Evolutionary conservation across 2,329 filamentous ascomycete genomes (phyloP), one percentile per base, ranked within the genome.

Genomic region (Ophiocordyceps robertsii): DNA sequence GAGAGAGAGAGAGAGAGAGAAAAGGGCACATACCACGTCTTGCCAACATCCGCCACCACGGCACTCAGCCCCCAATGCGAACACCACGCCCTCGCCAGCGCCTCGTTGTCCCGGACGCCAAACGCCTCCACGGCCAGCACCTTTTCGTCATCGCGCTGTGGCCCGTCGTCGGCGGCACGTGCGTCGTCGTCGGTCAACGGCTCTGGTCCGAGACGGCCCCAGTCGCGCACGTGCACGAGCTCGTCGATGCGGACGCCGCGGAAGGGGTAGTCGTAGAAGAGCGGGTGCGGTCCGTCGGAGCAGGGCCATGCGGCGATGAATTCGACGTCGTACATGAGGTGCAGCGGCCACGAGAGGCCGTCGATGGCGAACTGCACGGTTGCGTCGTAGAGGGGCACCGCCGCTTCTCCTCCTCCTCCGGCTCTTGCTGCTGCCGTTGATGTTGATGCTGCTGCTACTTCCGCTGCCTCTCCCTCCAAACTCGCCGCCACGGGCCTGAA

Each of bases 11-110:
- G n/a, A n/a, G n/a, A n/a, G n/a, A n/a, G n/a, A n/a, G n/a, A n/a
- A n/a, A n/a, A n/a, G n/a, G n/a, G n/a, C n/a, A 66, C 73, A 58
- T 53, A 77, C 74, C 75, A 87, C 14, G 82, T 86, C 62, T 71
- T 75, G 45, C 72, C 66, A 41, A 84, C 58, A 57, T 86, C 80
- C 9, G 81, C 81, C 44, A 86, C 73, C 16, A 88, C 64, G 1
- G 83, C 82, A 53, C 73, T 79, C 51, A 85, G 61, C 3, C 83
- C 83, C 74, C 81, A 84, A 52, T 85, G 80, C 43, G 80, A 74
- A 56, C 82, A 87, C 83, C 83, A 88, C 7, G 83, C 82, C 47
- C 83, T 67, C 1, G 80, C 82, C 51, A 88, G 70, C 4, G 86
- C 82, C 59, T 87, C 83, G 50, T 87, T 86, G 58, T 87, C 83